phyloP scores from a whole-genome alignment of 2,329 filamentous ascomycete genomes.

The Emergomyces africanus region DNA sequence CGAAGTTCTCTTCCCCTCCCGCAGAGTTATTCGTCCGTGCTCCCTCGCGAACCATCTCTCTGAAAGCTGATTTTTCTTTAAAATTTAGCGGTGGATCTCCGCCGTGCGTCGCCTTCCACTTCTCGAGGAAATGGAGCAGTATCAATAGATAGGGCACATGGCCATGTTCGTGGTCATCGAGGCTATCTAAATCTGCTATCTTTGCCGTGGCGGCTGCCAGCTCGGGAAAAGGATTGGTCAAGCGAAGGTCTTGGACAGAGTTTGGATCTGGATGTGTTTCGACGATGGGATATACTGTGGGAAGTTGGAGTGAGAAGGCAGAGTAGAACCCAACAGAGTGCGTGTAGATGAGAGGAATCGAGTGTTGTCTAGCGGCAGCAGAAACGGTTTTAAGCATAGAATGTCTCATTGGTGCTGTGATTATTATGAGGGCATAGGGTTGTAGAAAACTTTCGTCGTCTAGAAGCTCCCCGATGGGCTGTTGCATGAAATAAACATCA shows the following conservation, averaged over 20 bases:
- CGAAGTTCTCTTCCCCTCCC: constrained; percentile 91
- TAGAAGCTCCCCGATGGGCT: constrained; percentile 29
- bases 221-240: constrained; percentile 78
- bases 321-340: constrained; percentile 90
- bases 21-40: constrained; percentile 63
- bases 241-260: constrained; percentile 69
- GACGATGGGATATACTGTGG: constrained; percentile 76
- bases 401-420: constrained; percentile 45
- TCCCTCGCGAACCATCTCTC: constrained; percentile 52
- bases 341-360: constrained; percentile 65
- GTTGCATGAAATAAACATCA: constrained; percentile 7
- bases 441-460: constrained; percentile 25
- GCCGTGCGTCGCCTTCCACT: constrained; percentile 62
- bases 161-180: constrained; percentile 72
- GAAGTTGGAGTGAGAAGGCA: constrained; percentile 68
- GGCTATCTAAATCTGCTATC: constrained; percentile 52
- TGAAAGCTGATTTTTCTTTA: constrained; percentile 75
- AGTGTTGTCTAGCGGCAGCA: constrained; percentile 39
- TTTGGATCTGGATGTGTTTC: constrained; percentile 90
- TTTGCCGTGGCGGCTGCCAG: constrained; percentile 53
- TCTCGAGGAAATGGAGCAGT: constrained; percentile 65
- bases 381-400: constrained; percentile 40
- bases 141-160: constrained; percentile 82
- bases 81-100: constrained; percentile 60
- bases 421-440: constrained; percentile 48